A percentile compares a stretch with the other conserved stretches of the same genome.
phyloP scores from a whole-genome alignment of 2,329 filamentous ascomycete genomes.

The Elsinoe arachidis region DNA sequence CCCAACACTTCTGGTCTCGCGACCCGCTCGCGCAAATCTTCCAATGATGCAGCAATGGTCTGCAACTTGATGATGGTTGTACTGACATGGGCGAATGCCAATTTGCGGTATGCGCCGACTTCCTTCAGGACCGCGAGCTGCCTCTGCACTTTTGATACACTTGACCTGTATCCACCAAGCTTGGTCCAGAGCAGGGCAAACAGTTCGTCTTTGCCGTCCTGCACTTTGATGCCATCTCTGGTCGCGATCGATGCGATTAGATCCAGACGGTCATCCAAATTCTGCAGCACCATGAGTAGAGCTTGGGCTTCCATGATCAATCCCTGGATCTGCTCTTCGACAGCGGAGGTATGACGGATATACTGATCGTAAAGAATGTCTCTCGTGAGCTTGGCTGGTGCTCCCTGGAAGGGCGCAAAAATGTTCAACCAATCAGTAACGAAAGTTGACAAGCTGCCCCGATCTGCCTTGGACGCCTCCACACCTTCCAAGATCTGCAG shows the following conservation, averaged over 20 bases:
- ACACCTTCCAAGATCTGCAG: constrained; percentile 58
- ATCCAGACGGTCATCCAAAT: constrained; percentile 60
- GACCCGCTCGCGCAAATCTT: constrained; percentile 63
- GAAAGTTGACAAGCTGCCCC: constrained; percentile 34
- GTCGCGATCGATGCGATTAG: constrained; percentile 61
- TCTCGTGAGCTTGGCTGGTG: constrained; percentile 50
- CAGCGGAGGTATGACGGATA: constrained; percentile 59
- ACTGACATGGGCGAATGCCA: constrained; percentile 60
- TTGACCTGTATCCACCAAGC: constrained; percentile 58
- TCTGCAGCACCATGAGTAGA: constrained; percentile 55
- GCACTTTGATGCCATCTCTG: constrained; percentile 52
- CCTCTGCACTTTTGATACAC: constrained; percentile 51
- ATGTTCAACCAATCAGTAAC: constrained; percentile 37
- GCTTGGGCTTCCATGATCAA: constrained; percentile 64
- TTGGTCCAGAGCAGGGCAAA: constrained; percentile 65
- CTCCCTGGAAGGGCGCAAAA: constrained; percentile 52
- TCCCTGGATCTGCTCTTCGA: constrained; percentile 58
- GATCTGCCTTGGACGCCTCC: constrained; percentile 33
- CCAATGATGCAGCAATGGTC: constrained; percentile 61
- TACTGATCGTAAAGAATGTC: constrained; percentile 63
- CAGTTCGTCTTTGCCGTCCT: constrained; percentile 54
- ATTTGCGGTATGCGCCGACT: constrained; percentile 57
- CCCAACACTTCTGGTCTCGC: constrained; percentile 55
- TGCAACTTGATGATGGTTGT: constrained; percentile 64
- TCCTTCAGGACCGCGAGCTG: constrained; percentile 57